A percentile compares a stretch with the other conserved stretches of the same genome.
phyloP scores from a whole-genome alignment of 2,329 filamentous ascomycete genomes.

The Cytospora paraplurivora region DNA sequence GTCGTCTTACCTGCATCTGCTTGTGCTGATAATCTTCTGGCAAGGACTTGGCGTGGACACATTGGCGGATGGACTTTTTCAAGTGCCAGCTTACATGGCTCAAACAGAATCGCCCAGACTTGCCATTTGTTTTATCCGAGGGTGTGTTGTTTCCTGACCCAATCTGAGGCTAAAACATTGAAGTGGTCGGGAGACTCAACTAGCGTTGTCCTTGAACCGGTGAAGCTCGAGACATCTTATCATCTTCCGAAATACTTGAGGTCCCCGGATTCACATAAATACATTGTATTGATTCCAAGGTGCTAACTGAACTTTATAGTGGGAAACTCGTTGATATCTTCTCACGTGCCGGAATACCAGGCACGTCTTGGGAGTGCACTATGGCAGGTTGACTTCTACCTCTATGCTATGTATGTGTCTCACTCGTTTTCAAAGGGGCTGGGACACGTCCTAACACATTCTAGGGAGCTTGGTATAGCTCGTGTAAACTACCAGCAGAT shows the following conservation, averaged over 20 bases:
- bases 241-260: too few relatives aligned
- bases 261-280: too few relatives aligned
- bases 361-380: conserved; percentile 40
- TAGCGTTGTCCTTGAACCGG: too few relatives aligned
- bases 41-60: conserved; percentile 30
- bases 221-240: too few relatives aligned
- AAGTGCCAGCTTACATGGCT: conserved; percentile 37
- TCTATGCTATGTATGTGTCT: conserved; percentile 35
- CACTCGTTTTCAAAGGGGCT: neutral
- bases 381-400: conserved; percentile 41
- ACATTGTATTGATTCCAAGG: neutral
- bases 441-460: neutral
- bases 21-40: neutral
- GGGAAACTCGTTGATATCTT: conserved; percentile 38
- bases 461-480: conserved; percentile 34
- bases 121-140: conserved; percentile 40
- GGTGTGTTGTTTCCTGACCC: neutral
- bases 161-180: too few relatives aligned
- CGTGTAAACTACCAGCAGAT: conserved; percentile 42
- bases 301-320: conserved; percentile 24
- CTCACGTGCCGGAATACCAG: conserved; percentile 37
- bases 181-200: too few relatives aligned
- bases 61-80: conserved; percentile 32
- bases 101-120: conserved; percentile 34
- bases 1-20: neutral